phyloP scores from a whole-genome alignment of 768 basidiomycete species.

The Boletus sp. region DNA sequence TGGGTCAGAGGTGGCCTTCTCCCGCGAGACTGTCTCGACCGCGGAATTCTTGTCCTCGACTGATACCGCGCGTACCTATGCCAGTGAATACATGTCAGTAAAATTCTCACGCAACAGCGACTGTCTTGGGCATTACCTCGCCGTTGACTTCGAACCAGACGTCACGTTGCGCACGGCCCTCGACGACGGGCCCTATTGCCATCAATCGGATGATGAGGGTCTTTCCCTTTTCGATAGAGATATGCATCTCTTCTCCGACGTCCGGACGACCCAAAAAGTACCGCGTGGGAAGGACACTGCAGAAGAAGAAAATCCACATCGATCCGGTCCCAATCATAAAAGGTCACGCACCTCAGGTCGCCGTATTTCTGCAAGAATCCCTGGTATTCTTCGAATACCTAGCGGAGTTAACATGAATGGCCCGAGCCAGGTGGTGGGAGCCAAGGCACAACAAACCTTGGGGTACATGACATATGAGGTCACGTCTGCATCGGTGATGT shows the following conservation, averaged over 20 bases:
- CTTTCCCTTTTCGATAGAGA: conserved; percentile 95
- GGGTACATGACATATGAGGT: conserved; percentile 98
- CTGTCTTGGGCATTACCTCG: conserved; percentile 53
- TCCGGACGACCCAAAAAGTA: conserved; percentile 94
- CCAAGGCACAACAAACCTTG: conserved; percentile 55
- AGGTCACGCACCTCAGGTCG: conserved; percentile 71
- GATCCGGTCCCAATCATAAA: neutral
- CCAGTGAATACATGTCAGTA: conserved; percentile 13
- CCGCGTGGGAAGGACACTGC: conserved; percentile 92
- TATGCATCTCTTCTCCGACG: conserved; percentile 94
- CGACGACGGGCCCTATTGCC: conserved; percentile 91
- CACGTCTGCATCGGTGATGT: conserved; percentile 92
- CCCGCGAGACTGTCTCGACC: conserved; percentile 90
- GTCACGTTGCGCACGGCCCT: conserved; percentile 89
- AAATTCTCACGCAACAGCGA: conserved; percentile 11
- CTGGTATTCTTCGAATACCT: conserved; percentile 98
- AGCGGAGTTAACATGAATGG: conserved; percentile 13
- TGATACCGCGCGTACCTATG: conserved; percentile 86
- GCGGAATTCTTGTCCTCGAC: conserved; percentile 98
- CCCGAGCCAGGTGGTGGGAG: conserved; percentile 6
- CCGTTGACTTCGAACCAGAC: conserved; percentile 99
- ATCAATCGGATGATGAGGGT: conserved; percentile 94
- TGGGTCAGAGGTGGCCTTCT: conserved; percentile 91
- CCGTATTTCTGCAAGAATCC: conserved; percentile 95
- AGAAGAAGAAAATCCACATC: conserved; percentile 15